phyloP scores from a whole-genome alignment of 1,139 yeast species.

The Candida sanyaensis region DNA sequence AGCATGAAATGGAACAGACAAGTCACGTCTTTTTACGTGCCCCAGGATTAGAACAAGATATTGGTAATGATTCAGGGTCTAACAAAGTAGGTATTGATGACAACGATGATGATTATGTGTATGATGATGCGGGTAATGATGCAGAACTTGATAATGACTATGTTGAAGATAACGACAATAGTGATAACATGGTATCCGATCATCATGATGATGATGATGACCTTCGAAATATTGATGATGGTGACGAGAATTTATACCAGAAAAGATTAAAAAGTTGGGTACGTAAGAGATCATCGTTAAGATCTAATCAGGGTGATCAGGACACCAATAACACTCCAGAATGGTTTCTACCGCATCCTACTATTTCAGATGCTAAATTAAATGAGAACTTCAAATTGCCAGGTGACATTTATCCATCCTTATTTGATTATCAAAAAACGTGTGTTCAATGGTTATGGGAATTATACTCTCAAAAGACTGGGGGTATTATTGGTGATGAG shows the following conservation, averaged over 20 bases:
- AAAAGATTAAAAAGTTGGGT: slow-evolving; percentile 63
- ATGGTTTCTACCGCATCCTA: slow-evolving; percentile 78
- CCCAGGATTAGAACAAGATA: slow-evolving; percentile 36
- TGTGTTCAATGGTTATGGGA: slow-evolving; percentile 87
- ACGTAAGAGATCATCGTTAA: slow-evolving; percentile 38
- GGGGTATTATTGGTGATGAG: slow-evolving; percentile 96
- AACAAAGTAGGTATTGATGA: slow-evolving; percentile 5
- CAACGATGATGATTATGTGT: slow-evolving; percentile 2
- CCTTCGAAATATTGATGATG: slow-evolving; percentile 64
- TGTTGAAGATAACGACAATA: slow-evolving; percentile 7
- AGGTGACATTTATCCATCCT: slow-evolving; percentile 83
- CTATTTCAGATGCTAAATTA: slow-evolving; percentile 69
- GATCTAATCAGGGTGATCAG: slow-evolving; percentile 25
- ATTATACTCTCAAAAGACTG: slow-evolving; percentile 79
- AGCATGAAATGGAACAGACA: slow-evolving; percentile 11
- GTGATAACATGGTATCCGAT: slow-evolving; percentile 1
- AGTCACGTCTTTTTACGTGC: slow-evolving; percentile 38
- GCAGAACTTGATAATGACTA: slow-evolving; percentile 13
- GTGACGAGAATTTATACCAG: slow-evolving; percentile 66
- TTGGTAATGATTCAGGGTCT: slow-evolving; percentile 6
- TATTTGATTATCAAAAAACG: slow-evolving; percentile 92
- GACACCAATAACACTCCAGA: slow-evolving; percentile 45
- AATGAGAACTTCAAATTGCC: slow-evolving; percentile 75
- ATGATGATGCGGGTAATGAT: slow-evolving; percentile 15
- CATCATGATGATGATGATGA: slow-evolving; percentile 5